A percentile compares a stretch with the other conserved stretches of the same genome.
Evolutionary conservation across 75 land plant species (phyloP).

Genomic region (Pseudotsuga menziesii): DNA sequence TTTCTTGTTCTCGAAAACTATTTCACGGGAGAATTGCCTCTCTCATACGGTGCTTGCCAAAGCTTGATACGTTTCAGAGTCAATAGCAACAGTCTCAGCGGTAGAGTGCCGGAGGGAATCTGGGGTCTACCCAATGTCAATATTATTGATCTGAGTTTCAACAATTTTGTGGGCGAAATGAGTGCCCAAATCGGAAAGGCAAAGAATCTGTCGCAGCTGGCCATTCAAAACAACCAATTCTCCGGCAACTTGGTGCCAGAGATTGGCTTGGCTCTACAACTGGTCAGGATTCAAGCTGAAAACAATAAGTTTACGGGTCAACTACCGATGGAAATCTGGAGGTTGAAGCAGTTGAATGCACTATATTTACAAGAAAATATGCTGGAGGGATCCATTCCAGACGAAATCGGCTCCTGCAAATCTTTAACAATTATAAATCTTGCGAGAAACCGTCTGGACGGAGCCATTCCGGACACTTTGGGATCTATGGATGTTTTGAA

Average conservation of each 20-base stretch:
- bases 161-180: conserved; percentile 50
- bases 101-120: conserved; percentile 50
- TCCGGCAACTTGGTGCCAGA: conserved; percentile 41
- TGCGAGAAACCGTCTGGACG: conserved; percentile 61
- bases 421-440: conserved; percentile 55
- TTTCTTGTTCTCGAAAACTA: conserved; percentile 45
- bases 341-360: conserved; percentile 29
- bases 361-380: conserved; percentile 51
- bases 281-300: conserved; percentile 60
- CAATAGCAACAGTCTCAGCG: conserved; percentile 45
- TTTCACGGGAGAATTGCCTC: conserved; percentile 55
- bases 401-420: conserved; percentile 38
- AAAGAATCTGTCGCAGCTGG: conserved; percentile 50
- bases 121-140: conserved; percentile 51
- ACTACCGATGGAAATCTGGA: conserved; percentile 52
- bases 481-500: conserved; percentile 43
- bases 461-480: conserved; percentile 55
- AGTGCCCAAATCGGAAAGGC: conserved; percentile 44
- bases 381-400: conserved; percentile 58
- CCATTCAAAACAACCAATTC: conserved; percentile 33
- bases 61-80: conserved; percentile 50
- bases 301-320: conserved; percentile 54
- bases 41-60: conserved; percentile 32
- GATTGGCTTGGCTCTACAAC: conserved; percentile 30
- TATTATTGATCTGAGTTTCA: conserved; percentile 51